Percentiles rank a stretch among this genome's conserved stretches.
Evolutionary conservation across 2,329 filamentous ascomycete species (phyloP).

Genomic region (Cercospora zeina): DNA sequence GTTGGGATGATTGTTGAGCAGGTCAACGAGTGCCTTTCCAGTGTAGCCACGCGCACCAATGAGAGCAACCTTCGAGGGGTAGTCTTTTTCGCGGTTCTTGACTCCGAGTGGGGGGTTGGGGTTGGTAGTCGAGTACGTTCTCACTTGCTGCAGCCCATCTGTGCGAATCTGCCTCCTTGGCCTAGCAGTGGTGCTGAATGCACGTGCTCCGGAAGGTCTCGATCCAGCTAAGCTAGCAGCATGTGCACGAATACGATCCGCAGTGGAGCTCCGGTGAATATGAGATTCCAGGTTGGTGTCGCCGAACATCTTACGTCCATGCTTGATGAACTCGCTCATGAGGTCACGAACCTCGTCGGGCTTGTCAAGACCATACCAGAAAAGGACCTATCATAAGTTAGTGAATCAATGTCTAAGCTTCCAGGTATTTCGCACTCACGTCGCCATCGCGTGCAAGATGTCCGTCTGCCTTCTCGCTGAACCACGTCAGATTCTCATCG

Average conservation of each 20-base stretch:
- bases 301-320: slow-evolving; percentile 83
- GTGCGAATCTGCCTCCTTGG: slow-evolving; percentile 26
- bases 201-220: slow-evolving; percentile 46
- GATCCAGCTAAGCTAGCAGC: slow-evolving; percentile 46
- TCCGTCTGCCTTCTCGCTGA: slow-evolving; percentile 94
- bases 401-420: neutral
- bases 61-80: slow-evolving; percentile 76
- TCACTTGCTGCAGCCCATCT: slow-evolving; percentile 26
- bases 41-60: slow-evolving; percentile 94
- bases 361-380: slow-evolving; percentile 90
- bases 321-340: slow-evolving; percentile 79
- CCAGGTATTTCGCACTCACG: slow-evolving; percentile 39
- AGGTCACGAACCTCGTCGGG: slow-evolving; percentile 78
- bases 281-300: slow-evolving; percentile 87
- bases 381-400: slow-evolving; percentile 58
- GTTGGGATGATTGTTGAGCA: slow-evolving; percentile 83
- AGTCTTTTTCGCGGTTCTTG: slow-evolving; percentile 81
- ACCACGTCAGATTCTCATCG: slow-evolving; percentile 97
- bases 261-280: slow-evolving; percentile 71
- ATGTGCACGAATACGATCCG: slow-evolving; percentile 58
- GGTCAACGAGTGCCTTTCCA: slow-evolving; percentile 82
- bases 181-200: slow-evolving; percentile 63
- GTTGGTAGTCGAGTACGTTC: slow-evolving; percentile 63
- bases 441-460: slow-evolving; percentile 77
- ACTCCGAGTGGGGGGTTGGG: slow-evolving; percentile 86